Conservation (phyloP, 192 early-diverging fungal genomes). For the Coemansia sp. region DNA sequence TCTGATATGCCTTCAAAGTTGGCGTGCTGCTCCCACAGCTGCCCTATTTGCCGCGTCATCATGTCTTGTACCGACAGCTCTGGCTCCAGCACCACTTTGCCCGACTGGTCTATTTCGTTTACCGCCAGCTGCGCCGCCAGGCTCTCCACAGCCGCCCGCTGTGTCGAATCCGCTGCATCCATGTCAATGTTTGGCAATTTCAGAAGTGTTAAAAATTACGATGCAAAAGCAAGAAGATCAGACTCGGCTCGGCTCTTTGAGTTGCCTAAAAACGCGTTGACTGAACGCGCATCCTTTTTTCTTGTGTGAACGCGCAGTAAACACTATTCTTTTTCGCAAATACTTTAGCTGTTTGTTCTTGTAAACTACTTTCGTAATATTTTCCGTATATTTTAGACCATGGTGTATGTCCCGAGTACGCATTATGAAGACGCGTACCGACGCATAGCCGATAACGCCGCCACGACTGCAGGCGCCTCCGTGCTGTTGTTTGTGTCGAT, state of each 20-base stretch:
- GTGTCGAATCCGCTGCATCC: neutral
- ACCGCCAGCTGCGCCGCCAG: slow-evolving; percentile 21
- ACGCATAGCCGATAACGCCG: slow-evolving; percentile 47
- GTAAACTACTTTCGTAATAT: neutral
- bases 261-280: slow-evolving; percentile 2
- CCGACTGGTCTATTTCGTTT: slow-evolving; percentile 23
- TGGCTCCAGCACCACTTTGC: slow-evolving; percentile 19
- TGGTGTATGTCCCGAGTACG: slow-evolving; percentile 58
- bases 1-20: slow-evolving; percentile 38
- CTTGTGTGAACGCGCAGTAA: neutral
- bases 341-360: neutral
- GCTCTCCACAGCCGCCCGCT: slow-evolving; percentile 33
- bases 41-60: slow-evolving; percentile 40
- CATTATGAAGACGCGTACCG: slow-evolving; percentile 60
- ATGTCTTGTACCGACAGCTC: slow-evolving; percentile 24
- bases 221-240: neutral
- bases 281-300: neutral
- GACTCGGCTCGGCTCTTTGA: neutral
- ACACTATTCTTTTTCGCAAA: neutral
- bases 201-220: neutral
- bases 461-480: slow-evolving; percentile 27
- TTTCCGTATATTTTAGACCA: slow-evolving; percentile 14
- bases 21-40: slow-evolving; percentile 42
- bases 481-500: slow-evolving; percentile 72
- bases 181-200: neutral